Evolutionary conservation across 2,329 filamentous ascomycete genomes (phyloP).

Genomic region (Thelonectria discophora): DNA sequence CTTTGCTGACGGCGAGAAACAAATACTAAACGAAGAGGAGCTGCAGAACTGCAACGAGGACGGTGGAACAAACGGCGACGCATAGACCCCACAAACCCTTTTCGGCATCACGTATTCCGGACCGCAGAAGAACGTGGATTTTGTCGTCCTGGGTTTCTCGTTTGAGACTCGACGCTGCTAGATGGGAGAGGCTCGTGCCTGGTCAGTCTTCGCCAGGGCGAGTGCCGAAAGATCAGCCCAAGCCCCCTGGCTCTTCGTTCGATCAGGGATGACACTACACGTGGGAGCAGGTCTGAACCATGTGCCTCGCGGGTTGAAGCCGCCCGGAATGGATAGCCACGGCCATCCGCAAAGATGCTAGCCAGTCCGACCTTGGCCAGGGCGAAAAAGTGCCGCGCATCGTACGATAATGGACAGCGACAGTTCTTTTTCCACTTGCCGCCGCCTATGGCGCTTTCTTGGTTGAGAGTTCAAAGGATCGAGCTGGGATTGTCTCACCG

Average conservation of each 20-base stretch:
- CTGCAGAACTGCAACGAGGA: neutral
- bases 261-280: slow-evolving; percentile 22
- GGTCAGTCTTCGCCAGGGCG: slow-evolving; percentile 11
- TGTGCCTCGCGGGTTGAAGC: slow-evolving; percentile 6
- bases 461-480: neutral
- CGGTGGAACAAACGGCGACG: slow-evolving; percentile 14
- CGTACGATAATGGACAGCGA: slow-evolving; percentile 19
- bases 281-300: slow-evolving; percentile 22
- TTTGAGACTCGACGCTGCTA: slow-evolving; percentile 15
- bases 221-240: slow-evolving; percentile 25
- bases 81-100: slow-evolving; percentile 8
- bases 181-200: slow-evolving; percentile 14
- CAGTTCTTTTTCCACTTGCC: slow-evolving; percentile 7
- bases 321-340: slow-evolving; percentile 2
- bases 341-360: slow-evolving; percentile 2
- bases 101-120: slow-evolving; percentile 14
- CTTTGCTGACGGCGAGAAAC: slow-evolving; percentile 8
- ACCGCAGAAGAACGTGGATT: slow-evolving; percentile 20
- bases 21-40: slow-evolving; percentile 10
- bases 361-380: slow-evolving; percentile 1
- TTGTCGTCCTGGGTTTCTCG: slow-evolving; percentile 11
- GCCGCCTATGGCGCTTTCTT: slow-evolving; percentile 4
- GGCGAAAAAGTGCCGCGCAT: slow-evolving; percentile 11
- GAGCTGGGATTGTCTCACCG: slow-evolving; percentile 5
- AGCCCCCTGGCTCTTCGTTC: slow-evolving; percentile 12